Conservation (phyloP, 176 grass and related monocot genomes). For the Ananas comosus region DNA sequence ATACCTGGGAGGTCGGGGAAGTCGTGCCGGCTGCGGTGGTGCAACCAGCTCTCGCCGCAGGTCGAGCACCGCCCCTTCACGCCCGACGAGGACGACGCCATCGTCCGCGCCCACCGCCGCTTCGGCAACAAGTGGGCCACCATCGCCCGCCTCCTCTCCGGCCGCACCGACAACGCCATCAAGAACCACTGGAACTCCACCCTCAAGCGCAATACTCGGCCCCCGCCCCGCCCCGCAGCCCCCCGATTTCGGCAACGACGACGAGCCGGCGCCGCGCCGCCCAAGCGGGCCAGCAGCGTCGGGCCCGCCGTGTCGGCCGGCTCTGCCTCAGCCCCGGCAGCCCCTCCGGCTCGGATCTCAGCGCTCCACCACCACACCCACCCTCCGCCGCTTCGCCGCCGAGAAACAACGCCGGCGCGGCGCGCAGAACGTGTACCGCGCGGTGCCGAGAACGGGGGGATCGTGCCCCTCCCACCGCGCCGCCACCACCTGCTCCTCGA, state of each 20-base stretch:
- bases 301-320: no score
- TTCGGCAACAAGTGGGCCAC: slow-evolving; percentile 90
- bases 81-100: slow-evolving; percentile 63
- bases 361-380: slow-evolving; percentile 50
- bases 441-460: slow-evolving; percentile 34
- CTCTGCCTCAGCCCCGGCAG: slow-evolving; percentile 33
- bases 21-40: slow-evolving; percentile 95
- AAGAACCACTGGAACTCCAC: slow-evolving; percentile 99
- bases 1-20: slow-evolving; percentile 86
- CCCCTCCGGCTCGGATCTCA: slow-evolving; percentile 56
- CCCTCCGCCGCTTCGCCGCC: not conserved
- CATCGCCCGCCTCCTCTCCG: slow-evolving; percentile 72
- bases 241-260: not conserved
- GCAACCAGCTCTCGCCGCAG: slow-evolving; percentile 91
- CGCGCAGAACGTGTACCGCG: slow-evolving; percentile 51
- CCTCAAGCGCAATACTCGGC: slow-evolving; percentile 48
- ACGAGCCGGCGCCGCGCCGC: slow-evolving; percentile 4
- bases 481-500: not conserved
- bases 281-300: slow-evolving; percentile 42
- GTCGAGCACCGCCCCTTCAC: slow-evolving; percentile 98
- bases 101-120: slow-evolving; percentile 59
- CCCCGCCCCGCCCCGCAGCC: not conserved
- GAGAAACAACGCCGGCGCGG: not conserved
- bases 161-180: slow-evolving; percentile 91
- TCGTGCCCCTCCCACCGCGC: slow-evolving; percentile 28